Percentiles rank a stretch among this genome's conserved stretches.
phyloP scores from a whole-genome alignment of 164 flowering plant species.

The Stephania yunnanensis region DNA sequence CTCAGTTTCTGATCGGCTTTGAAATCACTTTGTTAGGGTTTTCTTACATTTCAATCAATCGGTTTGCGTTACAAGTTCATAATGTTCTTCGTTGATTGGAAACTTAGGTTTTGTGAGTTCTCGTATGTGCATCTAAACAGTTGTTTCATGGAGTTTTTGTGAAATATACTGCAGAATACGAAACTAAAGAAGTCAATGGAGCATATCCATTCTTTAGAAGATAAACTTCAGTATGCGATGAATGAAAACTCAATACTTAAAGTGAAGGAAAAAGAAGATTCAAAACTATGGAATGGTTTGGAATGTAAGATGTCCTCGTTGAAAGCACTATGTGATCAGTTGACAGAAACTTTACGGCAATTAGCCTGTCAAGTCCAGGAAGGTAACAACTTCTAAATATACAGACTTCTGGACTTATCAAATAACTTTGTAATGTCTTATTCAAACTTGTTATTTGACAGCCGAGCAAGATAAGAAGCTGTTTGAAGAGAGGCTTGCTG shows the following conservation, averaged over 20 bases:
- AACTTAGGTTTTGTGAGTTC: background rate
- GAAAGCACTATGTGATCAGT: slow-evolving; percentile 77
- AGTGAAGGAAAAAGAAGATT: slow-evolving; percentile 87
- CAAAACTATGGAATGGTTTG: slow-evolving; percentile 85
- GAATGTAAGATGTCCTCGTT: slow-evolving; percentile 87
- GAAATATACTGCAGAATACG: slow-evolving; percentile 43
- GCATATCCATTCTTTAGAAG: slow-evolving; percentile 61
- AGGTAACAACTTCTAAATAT: slow-evolving; percentile 35
- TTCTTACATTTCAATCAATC: too few relatives aligned
- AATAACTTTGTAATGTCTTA: slow-evolving; percentile 2
- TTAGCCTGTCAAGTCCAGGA: slow-evolving; percentile 76
- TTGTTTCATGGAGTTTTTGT: background rate
- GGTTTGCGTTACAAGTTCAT: too few relatives aligned
- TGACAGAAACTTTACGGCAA: slow-evolving; percentile 76
- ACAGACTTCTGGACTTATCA: background rate
- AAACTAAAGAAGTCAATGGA: slow-evolving; percentile 78
- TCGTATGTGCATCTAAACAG: background rate
- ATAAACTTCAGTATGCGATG: slow-evolving; percentile 62
- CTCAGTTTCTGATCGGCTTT: too few relatives aligned
- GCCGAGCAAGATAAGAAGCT: slow-evolving; percentile 81
- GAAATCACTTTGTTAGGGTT: too few relatives aligned
- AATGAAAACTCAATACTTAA: slow-evolving; percentile 88
- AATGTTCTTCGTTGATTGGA: too few relatives aligned
- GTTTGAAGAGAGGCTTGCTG: slow-evolving; percentile 56
- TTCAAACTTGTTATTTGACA: slow-evolving; percentile 24